phyloP scores from a whole-genome alignment of 108 stramenopile genomes.

The Nitzschia palea region DNA sequence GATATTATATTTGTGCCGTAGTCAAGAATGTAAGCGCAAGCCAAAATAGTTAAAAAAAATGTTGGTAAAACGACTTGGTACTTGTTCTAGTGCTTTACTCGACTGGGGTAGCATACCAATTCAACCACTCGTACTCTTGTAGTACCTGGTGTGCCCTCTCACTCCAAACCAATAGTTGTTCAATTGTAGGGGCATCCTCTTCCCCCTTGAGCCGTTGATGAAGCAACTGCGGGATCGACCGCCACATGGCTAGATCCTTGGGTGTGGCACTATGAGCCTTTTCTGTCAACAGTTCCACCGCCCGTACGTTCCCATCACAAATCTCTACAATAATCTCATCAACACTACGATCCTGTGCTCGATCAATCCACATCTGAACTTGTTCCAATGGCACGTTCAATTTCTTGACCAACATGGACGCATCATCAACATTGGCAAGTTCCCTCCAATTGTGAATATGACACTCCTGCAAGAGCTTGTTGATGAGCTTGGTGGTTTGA shows the following conservation, averaged over 20 bases:
- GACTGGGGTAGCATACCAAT: constrained; percentile 48
- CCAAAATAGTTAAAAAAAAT: not conserved
- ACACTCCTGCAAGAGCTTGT: constrained; percentile 27
- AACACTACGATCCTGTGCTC: constrained; percentile 60
- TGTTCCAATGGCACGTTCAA: constrained; percentile 16
- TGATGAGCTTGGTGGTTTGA: constrained; percentile 3
- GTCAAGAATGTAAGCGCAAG: not conserved
- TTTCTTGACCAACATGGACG: constrained; percentile 7
- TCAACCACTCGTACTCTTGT: constrained; percentile 37
- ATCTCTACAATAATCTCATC: constrained; percentile 86
- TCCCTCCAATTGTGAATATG: constrained; percentile 74
- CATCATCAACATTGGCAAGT: constrained; percentile 58
- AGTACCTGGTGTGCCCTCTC: constrained; percentile 32
- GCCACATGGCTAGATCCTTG: constrained; percentile 73
- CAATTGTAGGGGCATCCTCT: constrained; percentile 4
- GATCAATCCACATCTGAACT: constrained; percentile 64
- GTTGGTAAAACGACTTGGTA: not conserved
- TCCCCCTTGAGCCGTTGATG: constrained; percentile 4
- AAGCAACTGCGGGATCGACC: constrained; percentile 29
- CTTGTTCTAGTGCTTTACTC: constrained; percentile 1
- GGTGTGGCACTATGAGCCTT: constrained; percentile 64
- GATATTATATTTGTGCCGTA: constrained; percentile 8
- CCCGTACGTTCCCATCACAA: constrained; percentile 70
- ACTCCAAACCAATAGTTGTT: constrained; percentile 33
- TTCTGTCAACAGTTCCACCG: constrained; percentile 48